These are phyloP conservation scores for Dothideomycetes sp. DNA, from an alignment of 2,329 filamentous ascomycete species.

Conservation along the genomic window DNA sequence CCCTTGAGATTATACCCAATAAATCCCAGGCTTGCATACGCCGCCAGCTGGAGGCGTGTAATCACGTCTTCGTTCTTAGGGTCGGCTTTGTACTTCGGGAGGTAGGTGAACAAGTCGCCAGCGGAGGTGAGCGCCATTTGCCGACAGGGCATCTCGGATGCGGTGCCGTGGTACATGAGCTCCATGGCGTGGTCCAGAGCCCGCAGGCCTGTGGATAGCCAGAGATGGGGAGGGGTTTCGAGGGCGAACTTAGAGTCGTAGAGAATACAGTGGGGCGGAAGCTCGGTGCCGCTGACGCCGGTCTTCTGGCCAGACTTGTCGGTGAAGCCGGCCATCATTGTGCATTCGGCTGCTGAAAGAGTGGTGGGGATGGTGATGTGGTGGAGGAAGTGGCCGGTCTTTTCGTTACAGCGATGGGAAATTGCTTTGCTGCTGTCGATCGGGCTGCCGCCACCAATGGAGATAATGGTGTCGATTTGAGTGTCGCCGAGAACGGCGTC, in stretches of 20 bases:
- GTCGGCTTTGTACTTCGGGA: conserved; percentile 36
- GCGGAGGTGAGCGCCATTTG: conserved; percentile 35
- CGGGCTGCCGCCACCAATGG: conserved; percentile 43
- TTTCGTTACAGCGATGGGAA: conserved; percentile 31
- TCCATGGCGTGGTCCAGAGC: conserved; percentile 48
- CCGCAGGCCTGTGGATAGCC: conserved; percentile 40
- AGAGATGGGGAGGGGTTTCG: conserved; percentile 40
- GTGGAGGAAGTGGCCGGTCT: conserved; percentile 25
- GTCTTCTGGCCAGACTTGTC: conserved; percentile 38
- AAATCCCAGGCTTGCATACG: conserved; percentile 40
- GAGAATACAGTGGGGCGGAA: conserved; percentile 38
- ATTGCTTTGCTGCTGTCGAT: conserved; percentile 43
- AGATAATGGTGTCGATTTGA: conserved; percentile 43
- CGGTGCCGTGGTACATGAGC: conserved; percentile 37
- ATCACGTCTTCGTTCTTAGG: conserved; percentile 36
- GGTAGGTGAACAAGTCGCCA: conserved; percentile 33
- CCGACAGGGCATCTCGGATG: conserved; percentile 40
- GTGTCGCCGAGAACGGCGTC: conserved; percentile 32
- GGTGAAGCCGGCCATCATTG: conserved; percentile 41
- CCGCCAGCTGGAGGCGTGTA: conserved; percentile 41
- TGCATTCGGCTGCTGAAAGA: conserved; percentile 44
- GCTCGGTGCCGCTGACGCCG: conserved; percentile 29
- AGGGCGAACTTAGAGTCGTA: conserved; percentile 42
- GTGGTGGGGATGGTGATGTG: conserved; percentile 41
- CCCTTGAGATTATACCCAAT: conserved; percentile 39